phyloP scores from a whole-genome alignment of 2,329 filamentous ascomycete species.

The Emmonsiellopsis sp. region DNA sequence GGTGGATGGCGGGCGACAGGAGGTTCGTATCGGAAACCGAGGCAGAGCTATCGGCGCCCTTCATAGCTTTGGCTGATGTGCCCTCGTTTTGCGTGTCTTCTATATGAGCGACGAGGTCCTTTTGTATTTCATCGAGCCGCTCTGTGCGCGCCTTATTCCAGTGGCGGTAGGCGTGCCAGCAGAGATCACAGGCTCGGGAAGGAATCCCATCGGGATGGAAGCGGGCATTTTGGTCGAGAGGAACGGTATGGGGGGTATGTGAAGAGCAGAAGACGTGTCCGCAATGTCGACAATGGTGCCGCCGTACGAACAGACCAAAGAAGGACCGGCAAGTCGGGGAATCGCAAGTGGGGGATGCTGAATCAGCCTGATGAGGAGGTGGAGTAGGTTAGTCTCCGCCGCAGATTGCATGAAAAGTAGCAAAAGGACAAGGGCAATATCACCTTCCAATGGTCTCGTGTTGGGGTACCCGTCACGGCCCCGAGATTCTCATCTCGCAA shows the following conservation, averaged over 20 bases:
- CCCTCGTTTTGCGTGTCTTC: slow-evolving; percentile 12
- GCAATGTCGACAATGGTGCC: slow-evolving; percentile 58
- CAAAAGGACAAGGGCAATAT: background rate
- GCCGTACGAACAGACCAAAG: slow-evolving; percentile 53
- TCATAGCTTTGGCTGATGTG: slow-evolving; percentile 8
- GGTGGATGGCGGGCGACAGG: slow-evolving; percentile 15
- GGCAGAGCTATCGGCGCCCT: slow-evolving; percentile 11
- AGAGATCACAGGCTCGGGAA: slow-evolving; percentile 52
- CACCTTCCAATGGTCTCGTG: slow-evolving; percentile 58
- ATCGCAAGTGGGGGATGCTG: slow-evolving; percentile 47
- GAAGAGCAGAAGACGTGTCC: slow-evolving; percentile 55
- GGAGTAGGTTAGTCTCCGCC: background rate
- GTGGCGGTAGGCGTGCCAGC: slow-evolving; percentile 47
- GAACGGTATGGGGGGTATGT: slow-evolving; percentile 48
- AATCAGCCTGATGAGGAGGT: slow-evolving; percentile 42
- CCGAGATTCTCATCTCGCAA: slow-evolving; percentile 44
- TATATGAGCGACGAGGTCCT: slow-evolving; percentile 21
- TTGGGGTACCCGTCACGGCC: slow-evolving; percentile 49
- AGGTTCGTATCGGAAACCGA: slow-evolving; percentile 3
- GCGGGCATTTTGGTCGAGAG: slow-evolving; percentile 54
- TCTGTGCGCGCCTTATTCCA: slow-evolving; percentile 44
- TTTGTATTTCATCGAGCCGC: slow-evolving; percentile 43
- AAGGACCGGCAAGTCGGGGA: slow-evolving; percentile 47
- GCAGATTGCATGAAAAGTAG: background rate
- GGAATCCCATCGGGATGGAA: slow-evolving; percentile 50